phyloP scores from a whole-genome alignment of 495 filamentous ascomycete species.

The Aspergillus cristatus region DNA sequence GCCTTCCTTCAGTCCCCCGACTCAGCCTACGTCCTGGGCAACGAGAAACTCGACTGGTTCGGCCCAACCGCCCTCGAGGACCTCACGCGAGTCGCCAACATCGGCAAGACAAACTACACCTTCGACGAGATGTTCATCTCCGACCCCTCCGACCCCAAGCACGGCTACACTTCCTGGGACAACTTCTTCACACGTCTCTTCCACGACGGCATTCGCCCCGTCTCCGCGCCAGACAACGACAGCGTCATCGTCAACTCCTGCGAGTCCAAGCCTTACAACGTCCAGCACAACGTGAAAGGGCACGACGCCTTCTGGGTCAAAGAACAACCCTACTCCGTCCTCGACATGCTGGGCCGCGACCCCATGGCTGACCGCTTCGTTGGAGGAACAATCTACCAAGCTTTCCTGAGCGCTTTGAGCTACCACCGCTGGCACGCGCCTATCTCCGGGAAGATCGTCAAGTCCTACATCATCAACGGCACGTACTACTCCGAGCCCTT shows the following conservation, averaged over 20 bases:
- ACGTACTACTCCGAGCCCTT: conserved; percentile 54
- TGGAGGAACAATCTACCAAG: conserved; percentile 54
- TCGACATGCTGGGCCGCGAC: conserved; percentile 50
- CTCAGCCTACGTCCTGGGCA: conserved; percentile 48
- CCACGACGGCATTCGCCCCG: conserved; percentile 42
- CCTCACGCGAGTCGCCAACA: neutral
- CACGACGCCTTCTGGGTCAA: conserved; percentile 57
- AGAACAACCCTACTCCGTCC: conserved; percentile 53
- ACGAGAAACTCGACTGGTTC: conserved; percentile 51
- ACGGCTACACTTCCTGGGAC: conserved; percentile 60
- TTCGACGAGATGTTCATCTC: conserved; percentile 13
- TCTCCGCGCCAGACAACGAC: conserved; percentile 34
- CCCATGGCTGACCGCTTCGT: conserved; percentile 39
- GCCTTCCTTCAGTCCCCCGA: conserved; percentile 46
- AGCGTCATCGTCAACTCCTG: conserved; percentile 52
- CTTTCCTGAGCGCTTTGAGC: conserved; percentile 48
- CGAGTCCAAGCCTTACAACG: conserved; percentile 40
- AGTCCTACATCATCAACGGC: conserved; percentile 44
- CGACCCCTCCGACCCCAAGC: conserved; percentile 22
- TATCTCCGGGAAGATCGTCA: conserved; percentile 45
- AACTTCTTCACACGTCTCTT: conserved; percentile 61
- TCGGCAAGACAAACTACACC: neutral
- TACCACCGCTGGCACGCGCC: conserved; percentile 64
- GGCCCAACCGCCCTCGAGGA: conserved; percentile 13
- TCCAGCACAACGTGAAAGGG: conserved; percentile 13